These are phyloP conservation scores for Chenopodium suecicum DNA, from an alignment of 148 eudicot genomes.

Conservation along the genomic window DNA sequence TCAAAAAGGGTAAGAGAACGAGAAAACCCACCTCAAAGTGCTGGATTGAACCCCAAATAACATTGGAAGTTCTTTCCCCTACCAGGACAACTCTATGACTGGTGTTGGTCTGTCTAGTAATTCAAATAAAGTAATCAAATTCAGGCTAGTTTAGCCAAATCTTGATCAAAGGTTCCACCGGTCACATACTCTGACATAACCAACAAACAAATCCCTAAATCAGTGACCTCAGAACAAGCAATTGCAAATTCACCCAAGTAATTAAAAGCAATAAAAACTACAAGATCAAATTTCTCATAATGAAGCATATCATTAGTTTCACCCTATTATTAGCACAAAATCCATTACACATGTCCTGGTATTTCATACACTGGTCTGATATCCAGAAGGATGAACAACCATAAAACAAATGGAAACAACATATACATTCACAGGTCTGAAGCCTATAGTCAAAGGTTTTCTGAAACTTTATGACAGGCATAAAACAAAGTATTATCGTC, in stretches of 20 bases:
- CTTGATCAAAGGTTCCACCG: no score
- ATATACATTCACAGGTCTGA: slow-evolving; percentile 27
- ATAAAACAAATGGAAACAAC: slow-evolving; percentile 15
- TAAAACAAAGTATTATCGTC: slow-evolving; percentile 36
- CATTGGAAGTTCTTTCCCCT: no score
- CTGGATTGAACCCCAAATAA: no score
- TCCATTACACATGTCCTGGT: slow-evolving; percentile 14
- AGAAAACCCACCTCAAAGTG: no score
- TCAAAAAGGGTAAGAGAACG: no score
- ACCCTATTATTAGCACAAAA: slow-evolving; percentile 33
- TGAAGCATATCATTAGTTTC: slow-evolving; percentile 22
- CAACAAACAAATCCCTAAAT: no score
- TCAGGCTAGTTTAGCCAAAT: no score
- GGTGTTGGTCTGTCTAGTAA: no score
- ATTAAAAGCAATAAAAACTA: neutral
- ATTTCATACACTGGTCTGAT: neutral
- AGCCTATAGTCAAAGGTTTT: slow-evolving; percentile 14
- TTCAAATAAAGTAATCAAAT: no score
- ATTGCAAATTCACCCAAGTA: neutral
- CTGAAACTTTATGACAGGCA: slow-evolving; percentile 7
- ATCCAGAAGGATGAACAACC: neutral
- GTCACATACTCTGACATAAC: no score
- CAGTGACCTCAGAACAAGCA: neutral
- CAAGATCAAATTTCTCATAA: neutral
- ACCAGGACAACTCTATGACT: no score